A percentile compares a stretch with the other conserved stretches of the same genome.
phyloP scores from a whole-genome alignment of 768 basidiomycete genomes.

The Russula emetica region DNA sequence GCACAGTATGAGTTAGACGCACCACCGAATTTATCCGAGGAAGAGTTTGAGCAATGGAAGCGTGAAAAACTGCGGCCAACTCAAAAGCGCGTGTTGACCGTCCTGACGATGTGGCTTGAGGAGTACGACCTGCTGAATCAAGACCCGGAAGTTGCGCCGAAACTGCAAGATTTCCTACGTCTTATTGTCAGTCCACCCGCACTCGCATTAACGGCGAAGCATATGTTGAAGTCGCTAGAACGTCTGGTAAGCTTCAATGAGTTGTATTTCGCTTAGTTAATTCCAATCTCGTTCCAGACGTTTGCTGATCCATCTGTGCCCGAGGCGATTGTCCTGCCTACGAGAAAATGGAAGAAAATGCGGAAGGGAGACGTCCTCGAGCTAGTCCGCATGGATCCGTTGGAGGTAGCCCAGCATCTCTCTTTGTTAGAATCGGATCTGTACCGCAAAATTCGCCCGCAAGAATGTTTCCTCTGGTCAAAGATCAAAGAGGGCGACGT shows the following conservation, averaged over 20 bases:
- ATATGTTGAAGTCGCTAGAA: slow-evolving; percentile 50
- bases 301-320: slow-evolving; percentile 20
- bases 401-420: slow-evolving; percentile 74
- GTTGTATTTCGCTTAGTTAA: not conserved
- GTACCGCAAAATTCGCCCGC: slow-evolving; percentile 64
- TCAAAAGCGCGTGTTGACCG: slow-evolving; percentile 54
- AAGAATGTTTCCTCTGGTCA: slow-evolving; percentile 69
- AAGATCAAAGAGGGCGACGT: slow-evolving; percentile 38
- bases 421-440: slow-evolving; percentile 67
- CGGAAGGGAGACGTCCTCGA: slow-evolving; percentile 54
- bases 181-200: slow-evolving; percentile 38
- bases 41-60: slow-evolving; percentile 63
- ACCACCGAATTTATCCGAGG: slow-evolving; percentile 42
- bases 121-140: slow-evolving; percentile 58
- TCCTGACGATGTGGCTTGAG: slow-evolving; percentile 60
- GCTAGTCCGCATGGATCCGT: slow-evolving; percentile 58
- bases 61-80: slow-evolving; percentile 56
- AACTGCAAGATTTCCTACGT: slow-evolving; percentile 52
- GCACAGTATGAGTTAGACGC: slow-evolving; percentile 55
- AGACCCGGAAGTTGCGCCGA: slow-evolving; percentile 55
- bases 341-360: slow-evolving; percentile 39
- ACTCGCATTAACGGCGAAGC: slow-evolving; percentile 44
- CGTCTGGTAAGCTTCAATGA: slow-evolving; percentile 45
- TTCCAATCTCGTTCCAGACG: slow-evolving; percentile 14
- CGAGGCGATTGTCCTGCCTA: slow-evolving; percentile 11